Evolutionary conservation across 2,329 filamentous ascomycete species (phyloP).

Genomic region (Scopulariopsis brevicaulis): DNA sequence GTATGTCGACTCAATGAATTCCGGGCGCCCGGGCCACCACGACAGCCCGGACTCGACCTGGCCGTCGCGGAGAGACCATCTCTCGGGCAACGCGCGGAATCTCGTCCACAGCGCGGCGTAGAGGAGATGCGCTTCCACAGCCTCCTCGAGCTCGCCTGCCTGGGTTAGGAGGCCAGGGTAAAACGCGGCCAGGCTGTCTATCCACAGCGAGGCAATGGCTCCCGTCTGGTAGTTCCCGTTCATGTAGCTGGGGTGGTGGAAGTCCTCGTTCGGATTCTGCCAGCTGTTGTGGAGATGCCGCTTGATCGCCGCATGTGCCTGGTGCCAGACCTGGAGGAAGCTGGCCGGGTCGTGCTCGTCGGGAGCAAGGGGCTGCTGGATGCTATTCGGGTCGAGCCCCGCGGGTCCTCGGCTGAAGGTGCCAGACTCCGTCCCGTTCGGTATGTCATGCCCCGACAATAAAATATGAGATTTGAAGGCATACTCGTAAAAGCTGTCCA

Average conservation of each 20-base stretch:
- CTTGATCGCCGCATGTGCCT: slow-evolving; percentile 78
- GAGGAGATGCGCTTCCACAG: slow-evolving; percentile 77
- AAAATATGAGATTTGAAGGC: slow-evolving; percentile 89
- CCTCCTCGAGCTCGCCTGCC: slow-evolving; percentile 83
- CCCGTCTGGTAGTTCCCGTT: slow-evolving; percentile 84
- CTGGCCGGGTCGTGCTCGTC: slow-evolving; percentile 62
- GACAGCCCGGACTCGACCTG: slow-evolving; percentile 76
- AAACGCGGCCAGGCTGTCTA: slow-evolving; percentile 91
- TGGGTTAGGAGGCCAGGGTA: slow-evolving; percentile 82
- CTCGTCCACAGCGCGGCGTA: slow-evolving; percentile 92
- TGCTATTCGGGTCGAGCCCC: slow-evolving; percentile 53
- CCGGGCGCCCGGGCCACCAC: slow-evolving; percentile 92
- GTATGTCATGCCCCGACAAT: slow-evolving; percentile 61
- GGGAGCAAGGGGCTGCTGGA: slow-evolving; percentile 48
- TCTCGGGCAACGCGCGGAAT: slow-evolving; percentile 85
- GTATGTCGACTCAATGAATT: slow-evolving; percentile 95
- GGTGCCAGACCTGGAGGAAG: slow-evolving; percentile 75
- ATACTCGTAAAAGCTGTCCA: slow-evolving; percentile 98
- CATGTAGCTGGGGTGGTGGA: slow-evolving; percentile 84
- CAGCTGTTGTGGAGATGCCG: slow-evolving; percentile 72
- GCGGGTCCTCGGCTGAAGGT: slow-evolving; percentile 14
- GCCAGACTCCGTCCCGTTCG: slow-evolving; percentile 32
- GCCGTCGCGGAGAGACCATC: slow-evolving; percentile 80
- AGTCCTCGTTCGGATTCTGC: slow-evolving; percentile 16
- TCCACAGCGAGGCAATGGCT: slow-evolving; percentile 82